Evolutionary conservation across 1,284 basidiomycete species (phyloP).

Genomic region (Rhizoctonia solani): DNA sequence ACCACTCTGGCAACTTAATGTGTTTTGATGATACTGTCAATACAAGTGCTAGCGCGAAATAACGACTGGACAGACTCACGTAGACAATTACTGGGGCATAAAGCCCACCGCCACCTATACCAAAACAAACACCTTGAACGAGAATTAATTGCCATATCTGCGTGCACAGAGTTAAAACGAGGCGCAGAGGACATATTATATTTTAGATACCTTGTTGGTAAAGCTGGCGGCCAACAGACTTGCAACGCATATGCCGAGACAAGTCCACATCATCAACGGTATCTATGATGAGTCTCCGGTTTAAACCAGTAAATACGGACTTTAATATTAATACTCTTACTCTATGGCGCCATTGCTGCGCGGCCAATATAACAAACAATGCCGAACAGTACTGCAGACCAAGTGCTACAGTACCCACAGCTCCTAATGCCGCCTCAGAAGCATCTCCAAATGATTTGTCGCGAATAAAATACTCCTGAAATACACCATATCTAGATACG

Average conservation of each 20-base stretch:
- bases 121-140: constrained; percentile 32
- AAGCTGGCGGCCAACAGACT: constrained; percentile 36
- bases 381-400: constrained; percentile 36
- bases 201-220: constrained; percentile 33
- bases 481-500: constrained; percentile 42
- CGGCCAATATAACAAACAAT: constrained; percentile 26
- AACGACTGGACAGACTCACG: constrained; percentile 14
- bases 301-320: background rate
- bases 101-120: constrained; percentile 25
- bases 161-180: background rate
- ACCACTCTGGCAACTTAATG: constrained; percentile 38
- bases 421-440: constrained; percentile 34
- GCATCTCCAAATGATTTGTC: constrained; percentile 36
- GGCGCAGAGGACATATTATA: background rate
- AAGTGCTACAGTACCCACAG: constrained; percentile 37
- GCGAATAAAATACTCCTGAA: constrained; percentile 43
- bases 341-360: constrained; percentile 29
- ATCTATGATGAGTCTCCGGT: background rate
- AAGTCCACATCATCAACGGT: constrained; percentile 14
- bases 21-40: background rate
- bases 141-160: constrained; percentile 35
- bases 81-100: constrained; percentile 37
- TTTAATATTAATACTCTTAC: background rate
- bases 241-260: constrained; percentile 20
- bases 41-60: background rate